Evolutionary conservation across 2,329 filamentous ascomycete species (phyloP), one percentile per base, ranked within the genome.

Genomic region (Alternaria gansuensis): DNA sequence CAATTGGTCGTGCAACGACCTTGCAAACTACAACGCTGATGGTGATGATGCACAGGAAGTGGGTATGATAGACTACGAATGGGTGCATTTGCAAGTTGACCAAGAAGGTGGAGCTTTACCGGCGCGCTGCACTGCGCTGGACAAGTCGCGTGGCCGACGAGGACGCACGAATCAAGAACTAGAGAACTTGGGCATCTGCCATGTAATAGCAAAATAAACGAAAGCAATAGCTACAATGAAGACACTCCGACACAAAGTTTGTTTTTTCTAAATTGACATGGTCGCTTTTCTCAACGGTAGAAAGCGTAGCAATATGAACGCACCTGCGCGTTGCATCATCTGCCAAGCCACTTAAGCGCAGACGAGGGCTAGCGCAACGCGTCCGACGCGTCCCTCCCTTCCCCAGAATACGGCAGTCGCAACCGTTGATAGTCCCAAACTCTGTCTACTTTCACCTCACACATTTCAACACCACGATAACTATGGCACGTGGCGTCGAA

Each of bases 401-500:
- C 45, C 45, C 51, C 31, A 2, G 31, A 44, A 21, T 50, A 23
- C 17, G 44, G 51, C 34, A 26, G 34, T 26, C 17, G 14, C 43
- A 48, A 3, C 28, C 43, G 39, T 59, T 37, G n/a, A 41, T 10
- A 43, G 49, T 40, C 14, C n/a, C 33, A 31, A 37, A 45, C 40
- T 31, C 39, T 49, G 51, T 17, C 10, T 29, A 41, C 21, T 13
- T 24, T 39, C 40, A 50, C 34, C 14, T 28, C 17, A 3, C 37
- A 21, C 44, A 33, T 24, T 23, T 11, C 14, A 34, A 45, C 28
- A 52, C 17, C 13, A 46, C 41, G 11, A 37, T 9, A 45, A 56
- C 9, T 31, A 82, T 82, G 80, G 79, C 75, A 44, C 76, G 80
- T 46, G 79, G 80, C 17, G 77, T 81, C 40, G 80, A 82, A 67